Evolutionary conservation across 2,329 filamentous ascomycete species (phyloP).

Genomic region (Aspergillus fructus): DNA sequence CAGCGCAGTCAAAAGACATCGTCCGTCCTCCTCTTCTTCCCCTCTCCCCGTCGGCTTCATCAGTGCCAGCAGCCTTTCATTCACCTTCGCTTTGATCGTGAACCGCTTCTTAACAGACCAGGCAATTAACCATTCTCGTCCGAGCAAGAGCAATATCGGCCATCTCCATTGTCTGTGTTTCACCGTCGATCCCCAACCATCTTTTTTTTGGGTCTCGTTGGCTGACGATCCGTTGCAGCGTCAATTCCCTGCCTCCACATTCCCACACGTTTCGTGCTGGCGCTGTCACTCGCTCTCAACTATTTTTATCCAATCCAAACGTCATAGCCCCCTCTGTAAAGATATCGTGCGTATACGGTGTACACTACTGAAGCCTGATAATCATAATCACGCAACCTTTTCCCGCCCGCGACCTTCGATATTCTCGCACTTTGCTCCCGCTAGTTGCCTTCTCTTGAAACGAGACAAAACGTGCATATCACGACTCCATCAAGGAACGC

Average conservation of each 20-base stretch:
- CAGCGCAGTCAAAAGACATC: constrained; percentile 20
- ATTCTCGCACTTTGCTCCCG: constrained; percentile 1
- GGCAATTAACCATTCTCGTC: constrained; percentile 5
- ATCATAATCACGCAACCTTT: neutral
- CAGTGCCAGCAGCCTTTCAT: neutral
- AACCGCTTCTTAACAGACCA: neutral
- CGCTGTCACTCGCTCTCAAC: neutral
- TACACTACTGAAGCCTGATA: constrained; percentile 3
- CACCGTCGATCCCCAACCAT: constrained; percentile 11
- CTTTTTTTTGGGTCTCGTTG: constrained; percentile 2
- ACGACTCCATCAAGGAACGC: constrained; percentile 5
- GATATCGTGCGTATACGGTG: neutral
- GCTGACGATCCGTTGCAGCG: constrained; percentile 3
- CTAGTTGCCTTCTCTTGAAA: constrained; percentile 7
- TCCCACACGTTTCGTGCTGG: neutral
- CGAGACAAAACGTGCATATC: constrained; percentile 12
- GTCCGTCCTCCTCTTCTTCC: constrained; percentile 8
- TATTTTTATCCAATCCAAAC: constrained; percentile 7
- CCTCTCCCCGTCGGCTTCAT: neutral
- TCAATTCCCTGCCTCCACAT: constrained; percentile 10
- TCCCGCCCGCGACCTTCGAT: neutral
- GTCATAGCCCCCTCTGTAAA: constrained; percentile 6
- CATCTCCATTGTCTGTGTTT: neutral
- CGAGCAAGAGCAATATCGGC: neutral
- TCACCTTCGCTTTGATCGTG: neutral